Percentiles rank a stretch among this genome's conserved stretches.
phyloP scores from a whole-genome alignment of 2,329 filamentous ascomycete species.

The Trichoderma koningiopsis region DNA sequence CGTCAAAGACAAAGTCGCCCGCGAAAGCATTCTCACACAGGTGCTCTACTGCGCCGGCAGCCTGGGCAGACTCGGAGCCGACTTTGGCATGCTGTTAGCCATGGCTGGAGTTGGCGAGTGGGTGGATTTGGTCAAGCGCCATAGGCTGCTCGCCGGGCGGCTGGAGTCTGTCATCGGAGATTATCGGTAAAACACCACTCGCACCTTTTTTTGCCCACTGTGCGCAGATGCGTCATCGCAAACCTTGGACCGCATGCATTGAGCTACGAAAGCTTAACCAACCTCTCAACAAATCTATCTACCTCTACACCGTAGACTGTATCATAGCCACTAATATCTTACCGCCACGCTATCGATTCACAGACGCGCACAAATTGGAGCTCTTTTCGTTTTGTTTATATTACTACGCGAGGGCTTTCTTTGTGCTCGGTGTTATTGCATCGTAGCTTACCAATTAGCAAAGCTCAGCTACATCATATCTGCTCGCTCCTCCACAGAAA shows the following conservation, averaged over 20 bases:
- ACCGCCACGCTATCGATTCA: not conserved
- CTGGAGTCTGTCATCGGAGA: conserved; percentile 69
- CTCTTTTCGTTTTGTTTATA: not conserved
- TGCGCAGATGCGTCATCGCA: conserved; percentile 14
- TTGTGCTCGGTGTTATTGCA: not conserved
- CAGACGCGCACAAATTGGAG: not conserved
- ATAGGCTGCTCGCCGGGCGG: conserved; percentile 79
- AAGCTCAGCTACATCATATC: not conserved
- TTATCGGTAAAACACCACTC: conserved; percentile 37
- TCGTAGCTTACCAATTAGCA: not conserved
- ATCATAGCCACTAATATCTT: not conserved
- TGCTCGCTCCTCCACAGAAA: not conserved
- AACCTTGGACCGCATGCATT: not conserved
- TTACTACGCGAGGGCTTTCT: not conserved
- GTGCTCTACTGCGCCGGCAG: conserved; percentile 92
- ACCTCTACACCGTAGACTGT: not conserved
- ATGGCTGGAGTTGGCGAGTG: conserved; percentile 65
- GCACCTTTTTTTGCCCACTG: not conserved
- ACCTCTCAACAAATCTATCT: not conserved
- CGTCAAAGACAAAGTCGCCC: conserved; percentile 74
- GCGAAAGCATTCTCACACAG: conserved; percentile 89
- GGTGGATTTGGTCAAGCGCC: conserved; percentile 86
- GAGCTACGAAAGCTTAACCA: not conserved
- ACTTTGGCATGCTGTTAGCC: conserved; percentile 88
- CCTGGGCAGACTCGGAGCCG: conserved; percentile 83